Percentiles rank a stretch among this genome's conserved stretches.
These are phyloP conservation scores for Metschnikowia arizonensis DNA, from an alignment of 805 yeast species.

Conservation along the genomic window DNA sequence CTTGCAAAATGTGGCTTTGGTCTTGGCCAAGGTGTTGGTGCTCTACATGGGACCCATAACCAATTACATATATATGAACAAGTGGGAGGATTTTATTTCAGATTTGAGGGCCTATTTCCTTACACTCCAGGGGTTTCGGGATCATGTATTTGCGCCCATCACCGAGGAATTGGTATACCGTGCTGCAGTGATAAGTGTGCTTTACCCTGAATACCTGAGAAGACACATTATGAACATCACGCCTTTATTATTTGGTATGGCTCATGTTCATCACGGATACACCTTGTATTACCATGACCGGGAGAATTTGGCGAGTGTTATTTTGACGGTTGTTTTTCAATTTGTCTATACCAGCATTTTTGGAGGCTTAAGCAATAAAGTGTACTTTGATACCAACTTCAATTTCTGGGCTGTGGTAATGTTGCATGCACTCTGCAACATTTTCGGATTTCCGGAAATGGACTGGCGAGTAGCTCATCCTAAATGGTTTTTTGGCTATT, in stretches of 20 bases:
- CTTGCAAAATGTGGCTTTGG: conserved; percentile 12
- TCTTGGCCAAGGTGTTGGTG: conserved; percentile 12
- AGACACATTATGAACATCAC: conserved; percentile 7
- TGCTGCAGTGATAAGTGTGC: conserved; percentile 35
- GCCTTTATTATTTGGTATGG: conserved; percentile 69
- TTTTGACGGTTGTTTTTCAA: conserved; percentile 46
- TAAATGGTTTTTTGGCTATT: conserved; percentile 25
- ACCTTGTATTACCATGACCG: conserved; percentile 35
- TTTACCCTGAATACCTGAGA: conserved; percentile 11
- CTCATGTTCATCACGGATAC: conserved; percentile 73
- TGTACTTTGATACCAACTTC: conserved; percentile 46
- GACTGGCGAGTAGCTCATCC: conserved; percentile 16
- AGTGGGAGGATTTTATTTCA: conserved; percentile 3
- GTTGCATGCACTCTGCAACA: conserved; percentile 66
- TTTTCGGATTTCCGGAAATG: conserved; percentile 59
- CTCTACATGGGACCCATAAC: conserved; percentile 22
- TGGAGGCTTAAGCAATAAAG: conserved; percentile 60
- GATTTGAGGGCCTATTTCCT: conserved; percentile 22
- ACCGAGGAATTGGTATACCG: conserved; percentile 77
- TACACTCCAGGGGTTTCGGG: conserved; percentile 46
- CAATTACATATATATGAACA: conserved; percentile 11
- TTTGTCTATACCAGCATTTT: conserved; percentile 62
- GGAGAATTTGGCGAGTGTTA: conserved; percentile 25
- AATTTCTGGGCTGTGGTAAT: conserved; percentile 54
- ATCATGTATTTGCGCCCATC: conserved; percentile 65